Base-by-base conservation (phyloP, 352 stramenopile species). In the Vaucheria bursata region DNA sequence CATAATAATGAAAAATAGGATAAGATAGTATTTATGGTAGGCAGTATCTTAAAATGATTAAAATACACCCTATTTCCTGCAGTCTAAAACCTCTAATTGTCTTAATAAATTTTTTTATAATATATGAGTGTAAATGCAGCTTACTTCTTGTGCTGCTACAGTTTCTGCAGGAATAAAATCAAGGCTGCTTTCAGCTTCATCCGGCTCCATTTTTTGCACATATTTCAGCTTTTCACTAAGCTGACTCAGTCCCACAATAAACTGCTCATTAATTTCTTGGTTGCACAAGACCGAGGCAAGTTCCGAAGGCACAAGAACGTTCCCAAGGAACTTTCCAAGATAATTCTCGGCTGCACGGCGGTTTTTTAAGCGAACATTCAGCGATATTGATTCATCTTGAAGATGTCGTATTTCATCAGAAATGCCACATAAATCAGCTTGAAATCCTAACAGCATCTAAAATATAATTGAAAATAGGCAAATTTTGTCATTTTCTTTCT, bases 331-430 rank as follows among this genome's bases (percentile, higher is more conserved):
- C 4, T 87, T 74, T 76, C 95, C 87, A 69, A 99, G 86, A 31
- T 92, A 87, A 67, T 94, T 88, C 80, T 98, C 94, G n/a, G 93
- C 94, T 72, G 91, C 87, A 8, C 91, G 89, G 39, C 95, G 89
- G 88, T 99, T 99, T 80, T 96, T 85, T 7, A 87, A 71, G 37
- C 80, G 84, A 32, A 86, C 77, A 73, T 84, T 87, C 74, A 87
- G 87, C 5, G 73, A 81, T 31, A 85, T 75, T 25, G 73, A 83
- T 45, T 86, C 82, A 38, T 87, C 78, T 89, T 99, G 95, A 6
- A 99, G 84, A 72, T 97, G 88, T 70, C 92, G 91, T 84, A 99
- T 99, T 85, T 99, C 96, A 68, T 96, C 92, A 79, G 90, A 97
- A 78, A 98, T 95, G 50, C 93, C 93, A 32, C 94, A 95, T 2